These are phyloP conservation scores for Venturia oleaginea DNA, from an alignment of 2,329 filamentous ascomycete species.

Conservation along the genomic window DNA sequence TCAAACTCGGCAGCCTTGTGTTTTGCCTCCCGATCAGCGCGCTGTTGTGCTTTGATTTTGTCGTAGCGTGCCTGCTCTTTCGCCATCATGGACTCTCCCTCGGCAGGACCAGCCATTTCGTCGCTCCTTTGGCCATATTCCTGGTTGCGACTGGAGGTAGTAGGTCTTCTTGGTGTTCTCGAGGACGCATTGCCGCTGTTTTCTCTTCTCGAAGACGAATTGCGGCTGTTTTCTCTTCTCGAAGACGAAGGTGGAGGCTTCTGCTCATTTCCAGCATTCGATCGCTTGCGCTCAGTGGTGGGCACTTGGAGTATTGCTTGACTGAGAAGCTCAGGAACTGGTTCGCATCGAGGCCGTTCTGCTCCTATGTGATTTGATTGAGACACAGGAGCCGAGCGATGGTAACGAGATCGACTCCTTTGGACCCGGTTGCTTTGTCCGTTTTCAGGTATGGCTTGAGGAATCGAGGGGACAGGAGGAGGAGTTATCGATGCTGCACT, in stretches of 20 bases:
- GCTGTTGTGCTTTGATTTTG: constrained; percentile 12
- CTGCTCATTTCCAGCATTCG: not conserved
- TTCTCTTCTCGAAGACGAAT: not conserved
- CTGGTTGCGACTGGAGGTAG: not conserved
- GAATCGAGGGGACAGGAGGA: constrained; percentile 14
- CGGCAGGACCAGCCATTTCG: not conserved
- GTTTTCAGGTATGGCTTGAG: constrained; percentile 3
- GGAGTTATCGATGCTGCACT: constrained; percentile 15
- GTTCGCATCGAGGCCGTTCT: not conserved
- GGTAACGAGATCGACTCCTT: constrained; percentile 32
- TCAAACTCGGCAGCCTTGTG: constrained; percentile 3
- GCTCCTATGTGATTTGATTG: constrained; percentile 15
- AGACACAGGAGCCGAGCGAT: constrained; percentile 24
- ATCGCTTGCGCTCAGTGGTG: not conserved
- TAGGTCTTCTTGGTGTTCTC: not conserved
- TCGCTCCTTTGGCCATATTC: not conserved
- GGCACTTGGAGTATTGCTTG: not conserved
- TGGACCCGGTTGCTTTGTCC: constrained; percentile 16
- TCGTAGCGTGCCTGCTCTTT: constrained; percentile 7
- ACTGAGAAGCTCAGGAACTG: not conserved
- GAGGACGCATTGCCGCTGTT: not conserved
- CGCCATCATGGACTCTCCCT: constrained; percentile 9
- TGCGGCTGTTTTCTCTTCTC: not conserved
- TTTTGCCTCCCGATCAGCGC: constrained; percentile 3
- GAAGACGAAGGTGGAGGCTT: not conserved